These are phyloP conservation scores for Baudoinia panamericana DNA, from an alignment of 495 filamentous ascomycete genomes.

Conservation along the genomic window DNA sequence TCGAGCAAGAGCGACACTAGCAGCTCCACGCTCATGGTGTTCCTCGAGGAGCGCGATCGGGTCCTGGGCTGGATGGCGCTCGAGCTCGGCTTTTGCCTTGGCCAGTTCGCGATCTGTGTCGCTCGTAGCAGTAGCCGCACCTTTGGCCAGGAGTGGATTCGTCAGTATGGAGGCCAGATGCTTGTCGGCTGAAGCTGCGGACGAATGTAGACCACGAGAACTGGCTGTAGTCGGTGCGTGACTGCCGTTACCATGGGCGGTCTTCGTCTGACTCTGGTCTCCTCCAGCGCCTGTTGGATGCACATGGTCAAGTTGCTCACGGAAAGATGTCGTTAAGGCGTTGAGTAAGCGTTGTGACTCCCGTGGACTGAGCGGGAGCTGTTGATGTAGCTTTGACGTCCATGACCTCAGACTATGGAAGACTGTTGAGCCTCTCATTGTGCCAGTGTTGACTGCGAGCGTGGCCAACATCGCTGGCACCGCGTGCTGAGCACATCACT, in stretches of 20 bases:
- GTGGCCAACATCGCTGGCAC: no score
- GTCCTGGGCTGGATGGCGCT: constrained; percentile 4
- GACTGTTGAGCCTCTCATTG: constrained; percentile 16
- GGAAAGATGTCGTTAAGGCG: constrained; percentile 63
- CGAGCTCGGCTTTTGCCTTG: background rate
- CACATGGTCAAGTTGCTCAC: constrained; percentile 54
- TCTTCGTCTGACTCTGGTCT: no score
- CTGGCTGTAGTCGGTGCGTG: background rate
- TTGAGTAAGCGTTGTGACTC: constrained; percentile 57
- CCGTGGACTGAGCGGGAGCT: constrained; percentile 48
- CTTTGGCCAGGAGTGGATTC: constrained; percentile 10
- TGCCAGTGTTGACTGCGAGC: constrained; percentile 1
- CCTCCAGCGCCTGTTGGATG: no score
- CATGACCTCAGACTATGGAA: constrained; percentile 21
- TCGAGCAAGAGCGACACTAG: constrained; percentile 6
- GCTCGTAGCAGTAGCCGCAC: background rate
- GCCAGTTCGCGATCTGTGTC: constrained; percentile 1
- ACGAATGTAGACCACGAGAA: constrained; percentile 7
- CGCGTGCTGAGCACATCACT: no score
- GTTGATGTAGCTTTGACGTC: constrained; percentile 49
- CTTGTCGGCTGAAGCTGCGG: constrained; percentile 9
- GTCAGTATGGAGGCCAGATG: constrained; percentile 18
- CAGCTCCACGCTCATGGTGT: constrained; percentile 7
- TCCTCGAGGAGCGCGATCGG: constrained; percentile 16
- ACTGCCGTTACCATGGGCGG: constrained; percentile 1